Base-by-base conservation (phyloP, 2,329 filamentous ascomycete genomes). In the Aspergillus sp. region DNA sequence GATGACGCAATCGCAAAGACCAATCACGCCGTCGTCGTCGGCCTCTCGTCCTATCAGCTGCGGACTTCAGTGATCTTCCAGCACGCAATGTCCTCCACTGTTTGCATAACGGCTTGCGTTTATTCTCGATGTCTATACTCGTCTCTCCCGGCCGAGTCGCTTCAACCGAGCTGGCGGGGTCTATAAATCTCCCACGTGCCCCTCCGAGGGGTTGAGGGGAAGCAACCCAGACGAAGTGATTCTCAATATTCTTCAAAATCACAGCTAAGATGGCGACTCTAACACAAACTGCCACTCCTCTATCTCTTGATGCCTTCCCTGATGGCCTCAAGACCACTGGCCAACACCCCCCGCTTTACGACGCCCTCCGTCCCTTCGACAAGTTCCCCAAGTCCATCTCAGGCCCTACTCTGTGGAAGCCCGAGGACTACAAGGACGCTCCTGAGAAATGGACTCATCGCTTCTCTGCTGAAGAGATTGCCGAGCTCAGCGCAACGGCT, bases 361-460 rank as follows among this genome's bases (percentile, higher is more conserved):
- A 86, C 33, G 75, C 81, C 9, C 74, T 93, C 15, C 79, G 77
- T 50, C 84, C 88, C 0, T 93, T 91, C 71, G 79, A 82, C 0
- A 80, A 82, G n/a, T 93, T 93, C 68, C 90, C 90, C 46, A 84
- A 84, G 59, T 76, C 87, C 59, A 91, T 93, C 70, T 80, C 80
- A 0, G 90, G 90, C 14, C 83, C 84, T 0, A 93, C 90, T 0
- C 85, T 90, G 27, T 95, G 90, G 90, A 80, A 82, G 54, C 80
- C 83, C 7, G 82, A 85, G 35, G 87, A 90, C 37, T 90, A 87
- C 68, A 78, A 77, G 55, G 73, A 82, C 62, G 79, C 82, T 66
- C 85, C 87, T 0, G 86, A 90, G 66, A 82, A 82, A 72, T 93
- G 90, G 90, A 86, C 87, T 4, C 89, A 92, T 74, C 76, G 77